Percentiles rank a stretch among this genome's conserved stretches.
phyloP scores from a whole-genome alignment of 106 monocot genomes.

The Dendrobium chrysotoxum region DNA sequence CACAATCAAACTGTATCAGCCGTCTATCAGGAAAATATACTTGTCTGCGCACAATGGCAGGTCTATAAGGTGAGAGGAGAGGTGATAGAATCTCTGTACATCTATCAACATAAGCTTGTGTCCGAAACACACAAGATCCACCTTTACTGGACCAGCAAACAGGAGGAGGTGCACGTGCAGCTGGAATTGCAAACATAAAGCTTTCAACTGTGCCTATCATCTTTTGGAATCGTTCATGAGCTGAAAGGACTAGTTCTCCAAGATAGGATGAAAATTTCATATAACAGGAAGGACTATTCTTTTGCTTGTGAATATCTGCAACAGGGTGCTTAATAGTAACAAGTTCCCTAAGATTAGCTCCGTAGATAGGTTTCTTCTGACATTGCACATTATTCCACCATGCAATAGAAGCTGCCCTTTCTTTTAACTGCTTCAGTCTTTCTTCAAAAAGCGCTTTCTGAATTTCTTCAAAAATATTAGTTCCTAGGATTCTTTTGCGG shows the following conservation, averaged over 20 bases:
- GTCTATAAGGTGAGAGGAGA: constrained; percentile 61
- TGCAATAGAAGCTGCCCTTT: constrained; percentile 62
- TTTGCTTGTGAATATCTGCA: constrained; percentile 60
- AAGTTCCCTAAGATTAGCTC: constrained; percentile 65
- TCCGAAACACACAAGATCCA: constrained; percentile 48
- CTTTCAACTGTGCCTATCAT: constrained; percentile 66
- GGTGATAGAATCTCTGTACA: constrained; percentile 59
- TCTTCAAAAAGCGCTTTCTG: constrained; percentile 74
- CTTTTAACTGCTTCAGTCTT: constrained; percentile 57
- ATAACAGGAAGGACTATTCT: constrained; percentile 65
- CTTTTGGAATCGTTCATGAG: constrained; percentile 64
- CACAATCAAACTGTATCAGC: constrained; percentile 97
- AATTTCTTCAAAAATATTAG: constrained; percentile 81
- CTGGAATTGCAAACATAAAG: constrained; percentile 98
- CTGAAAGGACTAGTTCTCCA: constrained; percentile 66
- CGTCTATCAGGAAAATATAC: constrained; percentile 99
- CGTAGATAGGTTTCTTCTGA: constrained; percentile 78
- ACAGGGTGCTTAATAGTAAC: constrained; percentile 72
- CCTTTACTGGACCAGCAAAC: constrained; percentile 76
- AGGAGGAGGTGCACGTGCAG: constrained; percentile 72
- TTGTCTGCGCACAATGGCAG: constrained; percentile 87
- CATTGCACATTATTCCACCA: constrained; percentile 93
- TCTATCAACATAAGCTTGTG: constrained; percentile 36
- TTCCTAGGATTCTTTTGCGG: constrained; percentile 27
- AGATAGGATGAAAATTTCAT: constrained; percentile 77